A percentile compares a stretch with the other conserved stretches of the same genome.
Conservation (phyloP, 345 rosid genomes). For the Punica granatum region DNA sequence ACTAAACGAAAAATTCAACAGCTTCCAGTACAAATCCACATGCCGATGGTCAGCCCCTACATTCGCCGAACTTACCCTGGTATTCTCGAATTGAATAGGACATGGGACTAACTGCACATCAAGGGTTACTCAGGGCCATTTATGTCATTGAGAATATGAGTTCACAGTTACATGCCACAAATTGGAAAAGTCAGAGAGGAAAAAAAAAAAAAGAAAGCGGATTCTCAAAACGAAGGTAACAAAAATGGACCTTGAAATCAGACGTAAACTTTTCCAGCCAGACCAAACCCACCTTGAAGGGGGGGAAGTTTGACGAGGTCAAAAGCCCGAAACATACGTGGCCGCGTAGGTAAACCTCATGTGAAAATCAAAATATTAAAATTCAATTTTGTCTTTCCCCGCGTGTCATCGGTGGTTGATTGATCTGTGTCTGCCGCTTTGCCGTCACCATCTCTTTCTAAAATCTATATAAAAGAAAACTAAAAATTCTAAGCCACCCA, state of each 20-base stretch:
- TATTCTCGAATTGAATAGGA: no score
- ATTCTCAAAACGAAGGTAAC: no score
- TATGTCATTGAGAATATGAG: not conserved
- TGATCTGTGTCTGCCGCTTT: not conserved
- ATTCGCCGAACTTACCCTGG: no score
- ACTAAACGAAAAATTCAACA: no score
- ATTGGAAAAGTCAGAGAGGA: not conserved
- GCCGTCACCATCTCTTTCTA: not conserved
- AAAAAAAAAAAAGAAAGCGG: not conserved
- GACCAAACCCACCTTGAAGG: not conserved
- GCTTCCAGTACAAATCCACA: no score
- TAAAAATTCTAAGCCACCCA: constrained; percentile 7
- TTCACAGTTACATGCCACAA: not conserved
- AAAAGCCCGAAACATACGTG: not conserved
- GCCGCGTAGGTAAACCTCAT: no score
- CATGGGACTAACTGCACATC: not conserved
- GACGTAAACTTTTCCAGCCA: not conserved
- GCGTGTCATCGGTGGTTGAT: constrained; percentile 4
- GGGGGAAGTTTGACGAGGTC: constrained; percentile 2
- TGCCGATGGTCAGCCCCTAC: no score
- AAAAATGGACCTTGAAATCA: not conserved
- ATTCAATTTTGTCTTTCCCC: not conserved
- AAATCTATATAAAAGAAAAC: not conserved
- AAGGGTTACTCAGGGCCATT: not conserved
- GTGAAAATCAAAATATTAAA: not conserved